Conservation (phyloP, 2,329 filamentous ascomycete species). For the Triangularia verruculosa region DNA sequence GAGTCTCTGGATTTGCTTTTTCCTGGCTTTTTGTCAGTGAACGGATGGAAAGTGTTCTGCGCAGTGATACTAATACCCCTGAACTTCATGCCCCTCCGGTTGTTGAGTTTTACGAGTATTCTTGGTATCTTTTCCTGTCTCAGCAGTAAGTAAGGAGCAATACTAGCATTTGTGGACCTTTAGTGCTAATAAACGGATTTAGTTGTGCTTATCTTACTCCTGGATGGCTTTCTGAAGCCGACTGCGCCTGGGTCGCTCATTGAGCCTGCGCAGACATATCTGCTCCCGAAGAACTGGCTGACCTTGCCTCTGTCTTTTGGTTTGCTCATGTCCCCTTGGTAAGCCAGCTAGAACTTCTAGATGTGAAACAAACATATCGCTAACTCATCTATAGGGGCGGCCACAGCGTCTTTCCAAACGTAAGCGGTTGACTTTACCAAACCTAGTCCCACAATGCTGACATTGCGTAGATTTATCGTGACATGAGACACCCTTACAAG, state of each 20-base stretch:
- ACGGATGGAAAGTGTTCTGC: slow-evolving; percentile 82
- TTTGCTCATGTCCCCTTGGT: slow-evolving; percentile 73
- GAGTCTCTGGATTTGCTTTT: slow-evolving; percentile 81
- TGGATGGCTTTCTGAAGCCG: slow-evolving; percentile 83
- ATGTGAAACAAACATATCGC: background rate
- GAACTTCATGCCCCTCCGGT: slow-evolving; percentile 77
- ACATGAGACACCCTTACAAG: slow-evolving; percentile 74
- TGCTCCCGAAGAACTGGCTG: slow-evolving; percentile 83
- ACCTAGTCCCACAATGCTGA: background rate
- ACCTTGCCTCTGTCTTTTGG: slow-evolving; percentile 86
- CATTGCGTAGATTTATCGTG: slow-evolving; percentile 53
- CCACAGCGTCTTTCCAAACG: slow-evolving; percentile 75
- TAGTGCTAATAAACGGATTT: slow-evolving; percentile 13
- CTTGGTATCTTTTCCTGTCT: slow-evolving; percentile 90
- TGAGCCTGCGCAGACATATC: slow-evolving; percentile 73
- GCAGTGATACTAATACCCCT: slow-evolving; percentile 75
- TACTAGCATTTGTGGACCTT: background rate
- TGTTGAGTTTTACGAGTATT: slow-evolving; percentile 86
- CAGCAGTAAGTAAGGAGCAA: slow-evolving; percentile 61
- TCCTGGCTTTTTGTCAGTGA: slow-evolving; percentile 61
- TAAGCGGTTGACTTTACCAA: slow-evolving; percentile 31
- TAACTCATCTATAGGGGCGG: slow-evolving; percentile 42
- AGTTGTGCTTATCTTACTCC: slow-evolving; percentile 81
- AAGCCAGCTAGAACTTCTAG: background rate
- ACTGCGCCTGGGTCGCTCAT: slow-evolving; percentile 77